These are phyloP conservation scores for Leucaena leucocephala DNA, from an alignment of 306 rosid genomes.

Conservation along the genomic window DNA sequence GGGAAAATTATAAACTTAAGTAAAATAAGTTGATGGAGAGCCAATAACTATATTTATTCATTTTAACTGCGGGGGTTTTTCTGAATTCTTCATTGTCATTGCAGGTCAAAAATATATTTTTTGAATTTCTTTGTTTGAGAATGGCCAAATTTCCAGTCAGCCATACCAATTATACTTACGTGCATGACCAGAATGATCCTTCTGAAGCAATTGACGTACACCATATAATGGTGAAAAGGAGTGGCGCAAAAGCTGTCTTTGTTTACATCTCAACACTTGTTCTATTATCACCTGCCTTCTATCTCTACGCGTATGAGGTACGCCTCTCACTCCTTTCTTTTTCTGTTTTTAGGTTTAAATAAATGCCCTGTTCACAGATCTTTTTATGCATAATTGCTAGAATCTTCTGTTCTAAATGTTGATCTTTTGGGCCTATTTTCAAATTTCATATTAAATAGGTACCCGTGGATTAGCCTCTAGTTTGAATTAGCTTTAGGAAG, in stretches of 20 bases:
- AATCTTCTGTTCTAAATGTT: neutral
- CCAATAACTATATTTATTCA: neutral
- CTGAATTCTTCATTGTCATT: slow-evolving; percentile 15
- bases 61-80: neutral
- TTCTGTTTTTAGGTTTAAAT: neutral
- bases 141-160: slow-evolving; percentile 62
- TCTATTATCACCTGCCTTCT: slow-evolving; percentile 53
- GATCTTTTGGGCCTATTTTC: neutral
- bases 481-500: neutral
- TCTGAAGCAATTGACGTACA: slow-evolving; percentile 64
- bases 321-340: neutral
- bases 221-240: slow-evolving; percentile 57
- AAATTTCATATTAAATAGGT: neutral
- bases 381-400: neutral
- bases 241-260: slow-evolving; percentile 45
- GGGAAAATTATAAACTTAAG: neutral
- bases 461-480: neutral
- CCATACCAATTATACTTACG: slow-evolving; percentile 56
- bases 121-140: slow-evolving; percentile 30
- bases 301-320: slow-evolving; percentile 58
- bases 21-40: neutral
- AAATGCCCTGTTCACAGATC: no score
- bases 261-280: slow-evolving; percentile 48
- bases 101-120: slow-evolving; percentile 31
- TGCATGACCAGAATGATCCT: slow-evolving; percentile 61